phyloP scores from a whole-genome alignment of 768 basidiomycete species.

The Phylloporus rhodoxanthus region DNA sequence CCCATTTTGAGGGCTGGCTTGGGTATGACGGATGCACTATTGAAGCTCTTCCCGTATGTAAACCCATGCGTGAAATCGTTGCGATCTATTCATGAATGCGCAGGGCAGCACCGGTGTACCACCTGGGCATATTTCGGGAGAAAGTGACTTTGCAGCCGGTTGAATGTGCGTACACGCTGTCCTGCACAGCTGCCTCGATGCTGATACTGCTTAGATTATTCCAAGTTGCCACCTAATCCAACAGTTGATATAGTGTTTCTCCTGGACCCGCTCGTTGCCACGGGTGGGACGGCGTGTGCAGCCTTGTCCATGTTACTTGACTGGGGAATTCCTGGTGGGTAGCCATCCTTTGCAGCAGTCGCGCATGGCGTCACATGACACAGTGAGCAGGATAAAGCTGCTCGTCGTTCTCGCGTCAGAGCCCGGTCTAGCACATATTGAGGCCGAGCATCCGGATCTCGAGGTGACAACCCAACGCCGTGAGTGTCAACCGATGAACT shows the following conservation, averaged over 20 bases:
- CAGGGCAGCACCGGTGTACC: constrained; percentile 80
- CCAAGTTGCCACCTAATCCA: constrained; percentile 73
- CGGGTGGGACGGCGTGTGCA: constrained; percentile 87
- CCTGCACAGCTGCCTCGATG: neutral
- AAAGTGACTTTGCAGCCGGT: constrained; percentile 85
- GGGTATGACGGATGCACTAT: constrained; percentile 86
- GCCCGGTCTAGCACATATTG: constrained; percentile 64
- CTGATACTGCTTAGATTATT: constrained; percentile 58
- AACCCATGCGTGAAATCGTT: neutral
- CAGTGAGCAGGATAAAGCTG: constrained; percentile 71
- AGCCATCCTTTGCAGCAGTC: neutral
- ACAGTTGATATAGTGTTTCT: constrained; percentile 82
- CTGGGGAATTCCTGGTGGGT: constrained; percentile 71
- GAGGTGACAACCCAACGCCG: constrained; percentile 44
- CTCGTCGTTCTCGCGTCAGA: constrained; percentile 76
- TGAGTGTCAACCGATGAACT: neutral
- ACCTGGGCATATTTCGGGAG: constrained; percentile 85
- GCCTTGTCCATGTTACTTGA: constrained; percentile 82
- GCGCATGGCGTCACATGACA: constrained; percentile 1
- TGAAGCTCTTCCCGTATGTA: constrained; percentile 79
- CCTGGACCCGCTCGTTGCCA: constrained; percentile 89
- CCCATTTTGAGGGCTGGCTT: constrained; percentile 92
- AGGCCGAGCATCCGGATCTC: constrained; percentile 64
- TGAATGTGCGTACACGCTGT: constrained; percentile 55
- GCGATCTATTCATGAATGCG: neutral